Evolutionary conservation across 805 yeast species (phyloP).

Genomic region (Monosporozyma servazzii): DNA sequence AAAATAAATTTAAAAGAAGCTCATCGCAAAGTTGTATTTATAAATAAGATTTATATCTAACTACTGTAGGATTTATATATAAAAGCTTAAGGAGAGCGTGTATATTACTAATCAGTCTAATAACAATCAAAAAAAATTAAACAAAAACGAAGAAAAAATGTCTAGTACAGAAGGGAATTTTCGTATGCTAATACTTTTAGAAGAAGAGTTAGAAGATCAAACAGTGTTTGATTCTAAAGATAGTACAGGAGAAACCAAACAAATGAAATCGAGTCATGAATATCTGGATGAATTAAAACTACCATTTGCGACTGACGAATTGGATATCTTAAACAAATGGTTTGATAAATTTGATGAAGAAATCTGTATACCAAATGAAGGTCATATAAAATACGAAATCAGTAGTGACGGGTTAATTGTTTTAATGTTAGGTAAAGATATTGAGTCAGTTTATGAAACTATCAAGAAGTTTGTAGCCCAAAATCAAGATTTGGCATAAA

Average conservation of each 20-base stretch:
- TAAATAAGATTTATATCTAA: no score
- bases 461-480: conserved; percentile 23
- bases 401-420: conserved; percentile 32
- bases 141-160: conserved; percentile 11
- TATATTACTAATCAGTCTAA: background rate
- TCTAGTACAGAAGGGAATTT: conserved; percentile 7
- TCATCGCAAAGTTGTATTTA: background rate
- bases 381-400: conserved; percentile 31
- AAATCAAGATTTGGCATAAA: conserved; percentile 4
- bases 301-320: conserved; percentile 26
- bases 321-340: conserved; percentile 27
- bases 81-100: no score
- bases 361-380: conserved; percentile 32
- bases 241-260: conserved; percentile 3
- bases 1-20: background rate
- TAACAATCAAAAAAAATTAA: background rate
- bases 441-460: conserved; percentile 20
- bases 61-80: no score
- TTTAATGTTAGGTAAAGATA: conserved; percentile 23
- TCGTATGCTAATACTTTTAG: conserved; percentile 26
- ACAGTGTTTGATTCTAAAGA: conserved; percentile 2
- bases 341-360: conserved; percentile 31
- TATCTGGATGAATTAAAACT: conserved; percentile 26
- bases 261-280: conserved; percentile 24
- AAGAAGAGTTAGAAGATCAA: conserved; percentile 18